Evolutionary conservation across 352 stramenopile species (phyloP), one percentile per base, ranked within the genome.

Genomic region (Thalassiosira ordinaria): DNA sequence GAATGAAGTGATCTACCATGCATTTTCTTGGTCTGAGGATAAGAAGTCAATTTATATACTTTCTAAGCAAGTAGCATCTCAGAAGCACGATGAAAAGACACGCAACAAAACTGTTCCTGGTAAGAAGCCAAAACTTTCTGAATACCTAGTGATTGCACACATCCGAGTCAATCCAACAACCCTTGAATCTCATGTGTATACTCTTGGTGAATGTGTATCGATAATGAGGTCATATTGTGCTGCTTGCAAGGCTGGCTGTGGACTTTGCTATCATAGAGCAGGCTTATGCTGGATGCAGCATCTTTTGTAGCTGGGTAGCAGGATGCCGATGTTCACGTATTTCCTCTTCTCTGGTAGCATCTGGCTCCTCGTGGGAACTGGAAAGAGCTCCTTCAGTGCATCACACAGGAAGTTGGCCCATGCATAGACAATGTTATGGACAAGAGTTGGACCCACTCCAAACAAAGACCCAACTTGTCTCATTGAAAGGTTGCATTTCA

Each of bases 401-500:
- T 57, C 29, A 31, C 63, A 66, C 44, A 79, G 24, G 13, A 74
- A 13, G 41, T 74, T 74, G n/a, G 62, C 62, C 70, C 70, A 78
- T 11, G 59, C 57, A 74, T 74, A 72, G 2, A 78, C 44, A 39
- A 74, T 78, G 27, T 78, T 24, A 46, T 74, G 59, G 1, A 78
- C 69, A 8, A 74, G 26, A 18, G 61, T 75, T 29, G 24, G 1
- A 6, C 39, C 20, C 11, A 76, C 57, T 24, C 71, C 71, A 76
- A 80, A 80, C 1, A 80, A 47, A n/a, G 71, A 24, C 1, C 11
- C 62, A 16, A 20, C 51, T 41, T 35, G 8, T 31, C 24, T 60
- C 62, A 76, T 67, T 1, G 60, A 55, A 0, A 74, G 44, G 56
- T 70, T 61, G n/a, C n/a, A n/a, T n/a, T n/a, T n/a, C 20, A 27